phyloP scores from a whole-genome alignment of 768 basidiomycete species.

The Leccinum boreale region DNA sequence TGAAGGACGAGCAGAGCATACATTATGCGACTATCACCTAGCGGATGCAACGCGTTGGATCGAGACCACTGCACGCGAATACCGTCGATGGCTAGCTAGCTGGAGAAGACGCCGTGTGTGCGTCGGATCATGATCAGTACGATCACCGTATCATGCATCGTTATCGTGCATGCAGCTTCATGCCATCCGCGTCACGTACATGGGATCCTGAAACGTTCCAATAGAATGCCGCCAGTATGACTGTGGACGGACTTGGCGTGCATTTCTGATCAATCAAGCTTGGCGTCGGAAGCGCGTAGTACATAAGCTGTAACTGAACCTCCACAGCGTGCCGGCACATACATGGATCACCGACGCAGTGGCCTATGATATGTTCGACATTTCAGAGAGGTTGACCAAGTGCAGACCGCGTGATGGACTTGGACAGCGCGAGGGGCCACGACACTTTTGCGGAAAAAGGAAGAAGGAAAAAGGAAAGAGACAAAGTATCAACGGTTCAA shows the following conservation, averaged over 20 bases:
- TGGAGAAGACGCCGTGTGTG: neutral
- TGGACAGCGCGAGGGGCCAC: too few species aligned
- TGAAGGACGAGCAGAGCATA: neutral
- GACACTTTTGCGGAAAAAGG: neutral
- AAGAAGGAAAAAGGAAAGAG: neutral
- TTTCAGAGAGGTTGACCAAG: neutral
- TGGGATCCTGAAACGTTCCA: neutral
- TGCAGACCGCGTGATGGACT: neutral
- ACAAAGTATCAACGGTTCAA: neutral
- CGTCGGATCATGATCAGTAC: neutral
- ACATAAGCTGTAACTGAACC: neutral
- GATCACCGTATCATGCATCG: neutral
- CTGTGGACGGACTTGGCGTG: too few species aligned
- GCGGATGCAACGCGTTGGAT: neutral
- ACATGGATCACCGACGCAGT: neutral
- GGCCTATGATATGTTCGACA: neutral
- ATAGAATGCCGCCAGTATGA: too few species aligned
- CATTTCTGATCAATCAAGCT: neutral
- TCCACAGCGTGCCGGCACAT: neutral
- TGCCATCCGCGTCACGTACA: neutral
- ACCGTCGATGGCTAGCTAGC: neutral
- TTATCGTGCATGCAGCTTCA: neutral
- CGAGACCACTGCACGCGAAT: neutral
- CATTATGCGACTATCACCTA: neutral
- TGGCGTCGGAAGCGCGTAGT: neutral